These are phyloP conservation scores for Yarrowia yakushimensis DNA, from an alignment of 805 yeast species.

Conservation along the genomic window DNA sequence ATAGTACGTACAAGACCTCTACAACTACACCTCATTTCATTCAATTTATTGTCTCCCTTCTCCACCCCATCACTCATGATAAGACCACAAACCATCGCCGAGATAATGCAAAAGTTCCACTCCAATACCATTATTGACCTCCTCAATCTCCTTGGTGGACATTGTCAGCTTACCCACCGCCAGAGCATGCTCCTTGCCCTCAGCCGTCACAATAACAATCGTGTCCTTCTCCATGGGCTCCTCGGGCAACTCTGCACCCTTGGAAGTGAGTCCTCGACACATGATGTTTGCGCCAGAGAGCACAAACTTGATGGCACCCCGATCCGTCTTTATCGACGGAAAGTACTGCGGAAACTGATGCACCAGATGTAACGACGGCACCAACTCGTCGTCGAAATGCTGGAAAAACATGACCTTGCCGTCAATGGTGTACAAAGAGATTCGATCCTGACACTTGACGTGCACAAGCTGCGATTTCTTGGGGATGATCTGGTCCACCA, in stretches of 20 bases:
- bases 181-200: slow-evolving; percentile 85
- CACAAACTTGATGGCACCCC: slow-evolving; percentile 95
- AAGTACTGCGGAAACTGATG: slow-evolving; percentile 63
- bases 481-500: slow-evolving; percentile 78
- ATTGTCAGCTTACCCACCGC: slow-evolving; percentile 85
- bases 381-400: slow-evolving; percentile 70
- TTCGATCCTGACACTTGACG: slow-evolving; percentile 85
- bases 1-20: too few relatives aligned
- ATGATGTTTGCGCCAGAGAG: slow-evolving; percentile 94
- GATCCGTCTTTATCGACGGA: slow-evolving; percentile 84
- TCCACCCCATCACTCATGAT: slow-evolving; percentile 13
- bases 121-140: slow-evolving; percentile 82
- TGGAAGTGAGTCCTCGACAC: slow-evolving; percentile 90
- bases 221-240: slow-evolving; percentile 61
- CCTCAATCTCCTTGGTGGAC: slow-evolving; percentile 86
- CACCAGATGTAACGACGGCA: slow-evolving; percentile 60
- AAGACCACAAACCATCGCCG: slow-evolving; percentile 70
- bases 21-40: background rate
- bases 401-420: slow-evolving; percentile 74
- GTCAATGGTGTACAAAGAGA: slow-evolving; percentile 71
- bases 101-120: slow-evolving; percentile 76
- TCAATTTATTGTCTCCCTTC: background rate
- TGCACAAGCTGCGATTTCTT: slow-evolving; percentile 79
- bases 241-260: slow-evolving; percentile 80
- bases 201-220: slow-evolving; percentile 82